Evolutionary conservation across 2,329 filamentous ascomycete species (phyloP).

Genomic region (Fusarium sp.): DNA sequence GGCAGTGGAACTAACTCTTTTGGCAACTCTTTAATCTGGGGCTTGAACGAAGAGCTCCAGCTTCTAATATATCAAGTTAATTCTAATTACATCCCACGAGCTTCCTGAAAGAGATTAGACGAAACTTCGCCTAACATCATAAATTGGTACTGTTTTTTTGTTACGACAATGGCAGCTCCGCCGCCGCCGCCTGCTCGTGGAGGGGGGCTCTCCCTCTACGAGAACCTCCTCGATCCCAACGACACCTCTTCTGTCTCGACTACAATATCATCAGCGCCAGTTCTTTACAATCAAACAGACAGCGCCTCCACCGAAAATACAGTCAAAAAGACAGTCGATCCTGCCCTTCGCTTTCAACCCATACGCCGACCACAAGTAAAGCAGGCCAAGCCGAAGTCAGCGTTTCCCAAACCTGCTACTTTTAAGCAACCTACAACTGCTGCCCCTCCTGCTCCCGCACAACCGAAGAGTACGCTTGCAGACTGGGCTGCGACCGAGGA

Average conservation of each 20-base stretch:
- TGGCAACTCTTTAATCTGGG: not conserved
- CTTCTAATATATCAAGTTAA: not conserved
- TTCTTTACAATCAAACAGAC: conserved; percentile 71
- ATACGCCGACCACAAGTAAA: conserved; percentile 78
- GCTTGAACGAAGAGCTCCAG: conserved; percentile 1
- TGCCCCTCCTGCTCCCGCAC: conserved; percentile 47
- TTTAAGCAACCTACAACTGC: conserved; percentile 48
- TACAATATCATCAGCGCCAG: conserved; percentile 81
- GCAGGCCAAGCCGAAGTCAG: conserved; percentile 67
- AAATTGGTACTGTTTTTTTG: not conserved
- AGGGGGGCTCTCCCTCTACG: conserved; percentile 78
- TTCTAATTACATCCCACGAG: not conserved
- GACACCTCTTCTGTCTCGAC: conserved; percentile 56
- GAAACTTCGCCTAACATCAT: not conserved
- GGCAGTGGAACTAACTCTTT: no score
- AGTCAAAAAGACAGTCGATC: conserved; percentile 68
- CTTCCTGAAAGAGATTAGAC: not conserved
- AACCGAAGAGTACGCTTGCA: conserved; percentile 74
- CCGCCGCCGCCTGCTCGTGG: conserved; percentile 50
- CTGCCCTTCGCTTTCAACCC: conserved; percentile 84
- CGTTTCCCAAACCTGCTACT: conserved; percentile 59
- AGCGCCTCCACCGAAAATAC: conserved; percentile 54
- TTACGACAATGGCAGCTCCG: conserved; percentile 44
- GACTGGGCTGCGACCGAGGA: conserved; percentile 82
- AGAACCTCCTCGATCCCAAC: conserved; percentile 76